phyloP scores from a whole-genome alignment of 2,329 filamentous ascomycete genomes.

The Ilyonectria mors-panacis region DNA sequence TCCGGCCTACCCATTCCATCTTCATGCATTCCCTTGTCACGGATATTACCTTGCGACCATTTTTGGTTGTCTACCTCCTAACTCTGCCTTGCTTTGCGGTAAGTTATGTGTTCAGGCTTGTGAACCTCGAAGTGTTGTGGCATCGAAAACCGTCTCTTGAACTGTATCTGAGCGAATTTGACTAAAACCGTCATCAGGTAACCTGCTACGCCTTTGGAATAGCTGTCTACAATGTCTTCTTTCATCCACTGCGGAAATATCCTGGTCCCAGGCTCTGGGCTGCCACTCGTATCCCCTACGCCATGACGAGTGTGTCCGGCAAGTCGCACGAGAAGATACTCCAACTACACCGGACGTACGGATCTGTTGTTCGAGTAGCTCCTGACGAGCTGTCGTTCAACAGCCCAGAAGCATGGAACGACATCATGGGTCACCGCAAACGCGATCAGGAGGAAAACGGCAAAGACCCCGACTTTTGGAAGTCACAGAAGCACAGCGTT shows the following conservation, averaged over 20 bases:
- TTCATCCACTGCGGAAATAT: constrained; percentile 8
- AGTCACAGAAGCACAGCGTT: constrained; percentile 1
- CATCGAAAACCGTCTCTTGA: too few species aligned
- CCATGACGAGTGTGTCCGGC: neutral
- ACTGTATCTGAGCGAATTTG: too few species aligned
- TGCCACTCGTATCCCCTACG: neutral
- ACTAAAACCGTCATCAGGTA: too few species aligned
- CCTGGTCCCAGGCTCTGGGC: constrained; percentile 8
- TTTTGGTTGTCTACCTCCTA: too few species aligned
- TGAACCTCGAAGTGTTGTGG: too few species aligned
- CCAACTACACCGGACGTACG: constrained; percentile 44
- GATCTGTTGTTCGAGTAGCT: constrained; percentile 56
- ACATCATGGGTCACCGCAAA: neutral
- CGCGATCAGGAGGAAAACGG: neutral
- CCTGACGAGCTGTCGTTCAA: constrained; percentile 55
- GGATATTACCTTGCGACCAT: too few species aligned
- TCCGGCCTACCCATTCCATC: too few species aligned
- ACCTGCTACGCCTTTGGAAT: neutral
- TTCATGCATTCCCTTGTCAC: too few species aligned
- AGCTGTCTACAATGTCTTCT: constrained; percentile 5
- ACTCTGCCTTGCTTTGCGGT: too few species aligned
- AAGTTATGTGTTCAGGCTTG: too few species aligned
- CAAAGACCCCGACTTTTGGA: constrained; percentile 9
- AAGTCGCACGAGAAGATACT: neutral
- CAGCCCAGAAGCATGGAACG: neutral